Conservation (phyloP, 352 stramenopile species). For the Phytophthora colocasiae region DNA sequence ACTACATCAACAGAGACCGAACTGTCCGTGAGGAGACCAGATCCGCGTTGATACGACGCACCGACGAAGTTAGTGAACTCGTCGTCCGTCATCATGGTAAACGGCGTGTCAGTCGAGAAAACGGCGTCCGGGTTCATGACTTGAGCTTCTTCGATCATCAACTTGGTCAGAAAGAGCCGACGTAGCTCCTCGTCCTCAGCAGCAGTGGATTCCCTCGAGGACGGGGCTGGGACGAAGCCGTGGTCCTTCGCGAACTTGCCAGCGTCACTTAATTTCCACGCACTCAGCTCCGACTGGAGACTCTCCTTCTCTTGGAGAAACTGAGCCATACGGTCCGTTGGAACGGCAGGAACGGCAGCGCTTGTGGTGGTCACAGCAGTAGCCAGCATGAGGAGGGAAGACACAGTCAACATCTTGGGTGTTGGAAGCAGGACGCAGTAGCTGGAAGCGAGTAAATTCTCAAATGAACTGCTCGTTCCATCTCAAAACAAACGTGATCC, state of each 20-base stretch:
- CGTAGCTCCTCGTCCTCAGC: conserved; percentile 53
- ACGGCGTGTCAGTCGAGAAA: conserved; percentile 76
- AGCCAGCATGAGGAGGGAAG: conserved; percentile 29
- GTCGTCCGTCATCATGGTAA: conserved; percentile 75
- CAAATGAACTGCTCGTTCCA: conserved; percentile 33
- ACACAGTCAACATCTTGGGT: conserved; percentile 38
- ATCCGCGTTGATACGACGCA: conserved; percentile 42
- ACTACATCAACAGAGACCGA: neutral
- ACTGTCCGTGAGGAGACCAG: conserved; percentile 4
- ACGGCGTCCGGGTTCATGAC: conserved; percentile 58
- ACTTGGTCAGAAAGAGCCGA: conserved; percentile 70
- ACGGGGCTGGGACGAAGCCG: conserved; percentile 41
- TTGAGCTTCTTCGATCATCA: conserved; percentile 61
- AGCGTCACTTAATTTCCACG: conserved; percentile 61
- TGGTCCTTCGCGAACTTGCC: conserved; percentile 59
- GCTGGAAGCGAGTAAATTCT: conserved; percentile 44
- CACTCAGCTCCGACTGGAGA: conserved; percentile 48
- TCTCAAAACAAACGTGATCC: too few relatives aligned
- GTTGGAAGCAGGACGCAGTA: conserved; percentile 1
- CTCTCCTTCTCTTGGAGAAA: conserved; percentile 54
- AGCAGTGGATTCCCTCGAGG: neutral
- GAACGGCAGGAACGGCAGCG: conserved; percentile 30
- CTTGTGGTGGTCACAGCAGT: conserved; percentile 22
- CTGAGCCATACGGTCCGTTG: conserved; percentile 41
- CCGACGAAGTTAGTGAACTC: conserved; percentile 69